phyloP scores from a whole-genome alignment of 306 rosid species.

The Malus sylvestris region DNA sequence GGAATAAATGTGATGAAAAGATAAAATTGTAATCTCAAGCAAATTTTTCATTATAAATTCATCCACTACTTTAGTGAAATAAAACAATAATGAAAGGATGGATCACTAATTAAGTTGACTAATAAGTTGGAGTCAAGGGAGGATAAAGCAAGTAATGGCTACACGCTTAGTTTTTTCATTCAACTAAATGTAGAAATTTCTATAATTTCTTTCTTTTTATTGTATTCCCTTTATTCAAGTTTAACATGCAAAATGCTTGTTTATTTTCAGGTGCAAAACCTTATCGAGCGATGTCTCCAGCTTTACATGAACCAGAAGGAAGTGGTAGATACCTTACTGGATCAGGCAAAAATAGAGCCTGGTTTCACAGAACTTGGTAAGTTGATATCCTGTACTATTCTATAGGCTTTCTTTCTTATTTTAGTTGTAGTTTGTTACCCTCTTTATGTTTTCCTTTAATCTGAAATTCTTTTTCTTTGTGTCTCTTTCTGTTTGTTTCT shows the following conservation, averaged over 20 bases:
- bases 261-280: constrained; percentile 70
- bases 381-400: constrained; percentile 2
- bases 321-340: constrained; percentile 61
- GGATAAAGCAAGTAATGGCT: not conserved
- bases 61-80: not conserved
- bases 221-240: not conserved
- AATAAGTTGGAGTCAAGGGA: not conserved
- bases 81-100: not conserved
- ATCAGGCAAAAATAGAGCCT: constrained; percentile 85
- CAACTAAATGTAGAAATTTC: not conserved
- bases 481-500: not conserved
- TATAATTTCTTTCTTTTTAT: not conserved
- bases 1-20: not conserved
- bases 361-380: constrained; percentile 91
- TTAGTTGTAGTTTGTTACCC: not conserved
- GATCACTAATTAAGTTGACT: not conserved
- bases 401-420: not conserved
- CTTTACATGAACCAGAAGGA: constrained; percentile 84
- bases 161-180: not conserved
- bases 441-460: not conserved
- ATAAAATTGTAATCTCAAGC: not conserved
- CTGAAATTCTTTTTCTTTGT: not conserved
- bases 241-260: not conserved
- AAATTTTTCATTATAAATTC: not conserved
- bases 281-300: constrained; percentile 83